These are phyloP conservation scores for Barbarea vulgaris DNA, from an alignment of 345 rosid genomes.

Conservation along the genomic window DNA sequence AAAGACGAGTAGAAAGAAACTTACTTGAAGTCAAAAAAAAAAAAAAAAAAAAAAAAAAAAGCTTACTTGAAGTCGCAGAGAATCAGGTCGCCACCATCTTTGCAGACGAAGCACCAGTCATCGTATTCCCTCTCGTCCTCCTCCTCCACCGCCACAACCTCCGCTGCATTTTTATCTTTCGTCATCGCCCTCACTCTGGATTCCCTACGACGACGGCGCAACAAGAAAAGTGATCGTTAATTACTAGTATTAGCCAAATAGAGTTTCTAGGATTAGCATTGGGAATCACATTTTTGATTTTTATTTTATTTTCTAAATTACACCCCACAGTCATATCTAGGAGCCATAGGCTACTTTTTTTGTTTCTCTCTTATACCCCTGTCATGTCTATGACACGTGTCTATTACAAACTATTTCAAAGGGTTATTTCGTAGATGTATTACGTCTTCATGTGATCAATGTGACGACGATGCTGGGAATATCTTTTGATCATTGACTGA, in stretches of 20 bases:
- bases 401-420: background rate
- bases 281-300: background rate
- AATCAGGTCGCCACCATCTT: slow-evolving; percentile 40
- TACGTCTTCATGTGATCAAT: background rate
- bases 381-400: background rate
- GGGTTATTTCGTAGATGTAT: background rate
- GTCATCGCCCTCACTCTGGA: background rate
- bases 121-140: slow-evolving; percentile 31
- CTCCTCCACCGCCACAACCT: slow-evolving; percentile 13
- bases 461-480: background rate
- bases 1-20: background rate
- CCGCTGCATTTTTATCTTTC: slow-evolving; percentile 4
- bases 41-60: too few species aligned
- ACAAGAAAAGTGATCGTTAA: background rate
- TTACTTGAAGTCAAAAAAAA: slow-evolving; percentile 39
- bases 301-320: too few species aligned
- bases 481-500: too few species aligned
- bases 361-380: slow-evolving; percentile 1
- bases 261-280: background rate
- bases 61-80: slow-evolving; percentile 39
- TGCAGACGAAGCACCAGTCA: slow-evolving; percentile 45
- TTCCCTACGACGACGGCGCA: background rate
- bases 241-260: background rate
- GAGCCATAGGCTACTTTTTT: background rate
- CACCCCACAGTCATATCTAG: too few species aligned